Evolutionary conservation across 2,329 filamentous ascomycete genomes (phyloP), one percentile per base, ranked within the genome.

Genomic region (Annulohypoxylon truncatum): DNA sequence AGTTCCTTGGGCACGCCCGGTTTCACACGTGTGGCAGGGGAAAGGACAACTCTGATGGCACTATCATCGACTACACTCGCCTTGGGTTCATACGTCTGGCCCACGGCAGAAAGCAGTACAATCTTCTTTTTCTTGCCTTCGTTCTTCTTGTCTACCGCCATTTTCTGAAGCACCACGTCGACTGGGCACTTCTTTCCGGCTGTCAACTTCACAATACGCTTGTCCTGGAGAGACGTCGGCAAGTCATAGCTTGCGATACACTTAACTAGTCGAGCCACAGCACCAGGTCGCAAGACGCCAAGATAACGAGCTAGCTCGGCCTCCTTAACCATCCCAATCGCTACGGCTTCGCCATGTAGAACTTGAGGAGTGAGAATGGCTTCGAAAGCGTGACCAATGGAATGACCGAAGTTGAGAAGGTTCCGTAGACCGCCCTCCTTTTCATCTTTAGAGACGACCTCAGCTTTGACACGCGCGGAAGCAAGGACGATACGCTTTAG

Each of bases 61-160:
- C 87, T 85, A 77, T 99, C 96, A 9, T 91, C 87, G n/a, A 98
- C 94, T 8, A 93, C 89, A 72, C 91, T 97, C 26, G 96, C 96
- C 78, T 91, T 92, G 58, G 89, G 91, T 81, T 99, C 96, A 75
- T 95, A 82, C 0, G 94, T 96, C 74, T 90, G 89, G 61, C 96
- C 96, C 76, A 99, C 97, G 10, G 92, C 92, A 0, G 94, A 94
- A 9, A 99, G 84, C 6, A 99, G 86, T 5, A 97, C 95, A 68
- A 99, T 92, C 81, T 97, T 98, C 85, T 99, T 99, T 79, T 95
- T 94, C 64, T 88, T 88, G 1, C 96, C 96, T 46, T 97, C 92
- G 71, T 99, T 99, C 84, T 99, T 99, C 86, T 99, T 99, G 81
- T 99, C 96, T 7, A 99, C 91, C 0, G 92, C 94, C 96, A 99